phyloP scores from a whole-genome alignment of 2,329 filamentous ascomycete genomes.

The Curvularia lunata region DNA sequence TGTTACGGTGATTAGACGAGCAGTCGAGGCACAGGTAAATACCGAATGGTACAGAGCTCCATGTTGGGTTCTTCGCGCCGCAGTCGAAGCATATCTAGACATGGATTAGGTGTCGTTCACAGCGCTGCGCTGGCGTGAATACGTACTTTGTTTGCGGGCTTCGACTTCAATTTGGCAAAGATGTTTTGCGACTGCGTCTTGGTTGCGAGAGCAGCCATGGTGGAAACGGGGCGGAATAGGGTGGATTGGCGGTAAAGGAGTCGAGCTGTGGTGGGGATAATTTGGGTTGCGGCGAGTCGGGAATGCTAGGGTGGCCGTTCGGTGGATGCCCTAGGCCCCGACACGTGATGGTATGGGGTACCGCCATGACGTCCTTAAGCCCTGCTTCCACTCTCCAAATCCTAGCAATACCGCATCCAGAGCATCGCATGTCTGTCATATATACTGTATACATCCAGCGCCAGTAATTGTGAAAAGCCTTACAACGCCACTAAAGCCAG shows the following conservation, averaged over 20 bases:
- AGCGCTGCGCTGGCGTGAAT: conserved; percentile 19
- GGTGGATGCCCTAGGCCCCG: conserved; percentile 6
- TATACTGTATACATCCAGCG: neutral
- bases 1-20: conserved; percentile 94
- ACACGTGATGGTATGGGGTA: conserved; percentile 22
- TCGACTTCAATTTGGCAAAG: conserved; percentile 95
- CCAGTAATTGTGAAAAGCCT: neutral
- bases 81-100: conserved; percentile 95
- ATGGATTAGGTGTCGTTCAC: conserved; percentile 31
- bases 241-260: conserved; percentile 33
- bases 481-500: neutral
- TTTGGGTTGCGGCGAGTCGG: conserved; percentile 31
- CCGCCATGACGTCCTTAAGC: neutral
- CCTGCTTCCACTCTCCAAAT: neutral
- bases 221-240: conserved; percentile 31
- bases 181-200: conserved; percentile 97
- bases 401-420: neutral
- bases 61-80: conserved; percentile 95
- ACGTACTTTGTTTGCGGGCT: conserved; percentile 89
- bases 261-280: conserved; percentile 38
- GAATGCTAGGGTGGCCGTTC: conserved; percentile 33
- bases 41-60: conserved; percentile 95
- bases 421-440: neutral
- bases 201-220: conserved; percentile 72
- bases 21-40: conserved; percentile 99